Evolutionary conservation across 352 stramenopile species (phyloP).

Genomic region (Pythium dissimile): DNA sequence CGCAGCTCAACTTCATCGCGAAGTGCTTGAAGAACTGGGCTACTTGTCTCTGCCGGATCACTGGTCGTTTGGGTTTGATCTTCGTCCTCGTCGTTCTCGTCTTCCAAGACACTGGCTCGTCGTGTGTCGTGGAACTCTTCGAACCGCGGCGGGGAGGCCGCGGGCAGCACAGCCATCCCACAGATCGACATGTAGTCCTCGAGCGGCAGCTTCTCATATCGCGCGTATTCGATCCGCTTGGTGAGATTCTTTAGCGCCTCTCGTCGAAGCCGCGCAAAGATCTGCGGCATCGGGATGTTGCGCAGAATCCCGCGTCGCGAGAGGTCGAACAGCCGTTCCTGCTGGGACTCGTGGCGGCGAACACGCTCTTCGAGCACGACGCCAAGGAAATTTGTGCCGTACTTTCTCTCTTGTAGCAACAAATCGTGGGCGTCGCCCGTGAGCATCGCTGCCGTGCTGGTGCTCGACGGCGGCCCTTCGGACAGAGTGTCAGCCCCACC

Average conservation of each 20-base stretch:
- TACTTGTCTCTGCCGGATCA: neutral
- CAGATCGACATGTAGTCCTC: slow-evolving; percentile 70
- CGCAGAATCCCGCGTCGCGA: slow-evolving; percentile 26
- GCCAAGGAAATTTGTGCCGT: slow-evolving; percentile 29
- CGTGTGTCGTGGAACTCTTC: slow-evolving; percentile 2
- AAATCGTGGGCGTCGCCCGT: slow-evolving; percentile 4
- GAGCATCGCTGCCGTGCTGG: neutral
- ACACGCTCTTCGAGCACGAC: slow-evolving; percentile 37
- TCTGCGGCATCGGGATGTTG: slow-evolving; percentile 39
- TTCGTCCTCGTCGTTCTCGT: slow-evolving; percentile 6
- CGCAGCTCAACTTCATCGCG: slow-evolving; percentile 17
- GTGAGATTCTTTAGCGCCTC: slow-evolving; percentile 54
- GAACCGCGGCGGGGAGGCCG: neutral
- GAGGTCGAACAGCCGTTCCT: slow-evolving; percentile 28
- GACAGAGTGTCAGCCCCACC: neutral
- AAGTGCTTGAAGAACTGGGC: slow-evolving; percentile 6
- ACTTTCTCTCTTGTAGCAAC: slow-evolving; percentile 15
- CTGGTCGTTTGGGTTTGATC: slow-evolving; percentile 6
- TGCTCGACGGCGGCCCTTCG: neutral
- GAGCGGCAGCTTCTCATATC: slow-evolving; percentile 47
- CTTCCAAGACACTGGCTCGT: neutral
- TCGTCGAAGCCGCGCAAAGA: slow-evolving; percentile 49
- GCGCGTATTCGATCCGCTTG: slow-evolving; percentile 28
- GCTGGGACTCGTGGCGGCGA: slow-evolving; percentile 28
- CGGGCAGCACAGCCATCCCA: slow-evolving; percentile 28